A percentile compares a stretch with the other conserved stretches of the same genome.
Evolutionary conservation across 306 rosid genomes (phyloP).

Genomic region (Rosa multiflora): DNA sequence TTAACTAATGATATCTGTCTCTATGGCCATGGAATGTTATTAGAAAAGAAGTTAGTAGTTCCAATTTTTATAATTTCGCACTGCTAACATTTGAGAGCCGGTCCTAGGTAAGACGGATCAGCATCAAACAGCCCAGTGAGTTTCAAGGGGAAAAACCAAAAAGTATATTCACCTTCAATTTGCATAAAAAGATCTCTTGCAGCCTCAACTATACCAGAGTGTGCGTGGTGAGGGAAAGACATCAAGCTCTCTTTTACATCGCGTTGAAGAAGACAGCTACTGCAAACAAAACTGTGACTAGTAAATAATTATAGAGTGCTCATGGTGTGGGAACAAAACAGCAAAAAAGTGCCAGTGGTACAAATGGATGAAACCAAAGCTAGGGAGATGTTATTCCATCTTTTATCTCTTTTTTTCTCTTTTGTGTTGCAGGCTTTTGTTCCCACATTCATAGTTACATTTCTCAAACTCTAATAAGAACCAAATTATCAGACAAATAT

Average conservation of each 20-base stretch:
- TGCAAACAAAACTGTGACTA: constrained; percentile 37
- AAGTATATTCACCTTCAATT: constrained; percentile 56
- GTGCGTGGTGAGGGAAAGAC: constrained; percentile 76
- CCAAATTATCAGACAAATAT: background rate
- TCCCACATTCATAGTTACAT: background rate
- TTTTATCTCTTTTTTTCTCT: background rate
- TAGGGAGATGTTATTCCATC: background rate
- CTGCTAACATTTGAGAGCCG: background rate
- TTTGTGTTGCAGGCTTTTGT: background rate
- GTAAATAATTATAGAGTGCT: background rate
- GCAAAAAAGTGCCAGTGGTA: background rate
- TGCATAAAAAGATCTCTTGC: constrained; percentile 77
- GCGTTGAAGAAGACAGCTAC: constrained; percentile 46
- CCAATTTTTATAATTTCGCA: background rate
- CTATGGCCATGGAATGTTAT: too few species aligned
- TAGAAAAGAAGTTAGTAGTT: background rate
- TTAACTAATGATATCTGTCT: too few species aligned
- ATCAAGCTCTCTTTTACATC: constrained; percentile 41
- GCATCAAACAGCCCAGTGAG: background rate
- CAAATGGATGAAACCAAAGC: background rate
- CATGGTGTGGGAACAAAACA: background rate
- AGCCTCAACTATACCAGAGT: constrained; percentile 85
- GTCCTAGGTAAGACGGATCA: background rate
- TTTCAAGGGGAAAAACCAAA: background rate
- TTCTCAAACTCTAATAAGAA: background rate